Percentiles rank a stretch among this genome's conserved stretches.
Evolutionary conservation across 2,329 filamentous ascomycete species (phyloP).

Genomic region (Phyllachora maydis): DNA sequence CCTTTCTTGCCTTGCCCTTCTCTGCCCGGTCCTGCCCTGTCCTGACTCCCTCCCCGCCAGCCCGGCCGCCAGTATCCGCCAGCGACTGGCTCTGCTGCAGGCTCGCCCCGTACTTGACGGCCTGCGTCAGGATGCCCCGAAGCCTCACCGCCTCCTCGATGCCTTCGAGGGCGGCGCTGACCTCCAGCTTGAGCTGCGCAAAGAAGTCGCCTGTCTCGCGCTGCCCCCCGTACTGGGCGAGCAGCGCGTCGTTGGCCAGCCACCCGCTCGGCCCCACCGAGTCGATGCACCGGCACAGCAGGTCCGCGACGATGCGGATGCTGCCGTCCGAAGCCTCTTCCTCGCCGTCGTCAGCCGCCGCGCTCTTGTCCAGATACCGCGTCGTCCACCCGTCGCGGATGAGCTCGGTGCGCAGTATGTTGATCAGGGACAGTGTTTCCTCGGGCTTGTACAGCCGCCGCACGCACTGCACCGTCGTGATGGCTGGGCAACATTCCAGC

Average conservation of each 20-base stretch:
- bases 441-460: conserved; percentile 41
- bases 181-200: conserved; percentile 42
- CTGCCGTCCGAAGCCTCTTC: conserved; percentile 40
- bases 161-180: conserved; percentile 50
- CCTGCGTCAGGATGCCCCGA: conserved; percentile 42
- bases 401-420: conserved; percentile 52
- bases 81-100: conserved; percentile 7
- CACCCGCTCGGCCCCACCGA: conserved; percentile 56
- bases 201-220: conserved; percentile 42
- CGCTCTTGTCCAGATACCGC: conserved; percentile 40
- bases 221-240: conserved; percentile 18
- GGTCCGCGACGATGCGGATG: conserved; percentile 48
- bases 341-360: conserved; percentile 11
- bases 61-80: conserved; percentile 1
- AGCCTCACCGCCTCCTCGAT: conserved; percentile 48
- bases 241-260: conserved; percentile 39
- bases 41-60: conserved; percentile 3
- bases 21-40: no score
- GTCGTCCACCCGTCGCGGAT: conserved; percentile 58
- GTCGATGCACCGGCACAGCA: conserved; percentile 55
- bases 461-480: conserved; percentile 39
- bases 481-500: conserved; percentile 42
- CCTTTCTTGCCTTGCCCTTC: conserved; percentile 7
- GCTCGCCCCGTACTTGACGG: conserved; percentile 36
- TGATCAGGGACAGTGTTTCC: conserved; percentile 51